Percentiles rank a stretch among this genome's conserved stretches.
phyloP scores from a whole-genome alignment of 208 protist genomes.

The Blechomonas ayalai region DNA sequence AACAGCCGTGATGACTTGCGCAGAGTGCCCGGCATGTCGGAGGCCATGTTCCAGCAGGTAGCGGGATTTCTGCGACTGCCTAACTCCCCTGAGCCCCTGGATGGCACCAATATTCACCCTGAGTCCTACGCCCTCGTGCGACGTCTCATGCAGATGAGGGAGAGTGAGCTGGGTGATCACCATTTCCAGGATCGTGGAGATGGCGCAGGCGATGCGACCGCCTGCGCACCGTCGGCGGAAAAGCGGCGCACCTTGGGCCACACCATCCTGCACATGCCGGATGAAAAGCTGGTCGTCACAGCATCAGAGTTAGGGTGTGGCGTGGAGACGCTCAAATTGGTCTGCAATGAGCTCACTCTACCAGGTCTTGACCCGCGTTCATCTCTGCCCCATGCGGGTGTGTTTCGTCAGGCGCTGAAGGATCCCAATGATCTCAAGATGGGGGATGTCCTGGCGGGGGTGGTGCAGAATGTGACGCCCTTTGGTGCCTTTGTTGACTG shows the following conservation, averaged over 20 bases:
- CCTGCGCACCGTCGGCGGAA: neutral
- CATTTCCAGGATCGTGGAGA: no score
- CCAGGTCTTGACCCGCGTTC: slow-evolving; percentile 66
- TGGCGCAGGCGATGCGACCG: neutral
- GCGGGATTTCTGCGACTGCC: slow-evolving; percentile 86
- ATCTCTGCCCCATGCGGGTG: slow-evolving; percentile 57
- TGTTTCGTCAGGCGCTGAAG: slow-evolving; percentile 45
- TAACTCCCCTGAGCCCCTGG: slow-evolving; percentile 76
- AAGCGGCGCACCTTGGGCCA: slow-evolving; percentile 11
- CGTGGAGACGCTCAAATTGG: slow-evolving; percentile 49
- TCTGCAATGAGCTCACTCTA: slow-evolving; percentile 43
- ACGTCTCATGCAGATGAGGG: slow-evolving; percentile 26
- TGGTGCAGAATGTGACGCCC: slow-evolving; percentile 67
- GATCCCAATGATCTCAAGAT: slow-evolving; percentile 26
- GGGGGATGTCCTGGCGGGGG: slow-evolving; percentile 46
- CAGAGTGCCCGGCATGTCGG: slow-evolving; percentile 68
- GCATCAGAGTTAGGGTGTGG: slow-evolving; percentile 34
- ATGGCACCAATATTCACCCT: slow-evolving; percentile 79
- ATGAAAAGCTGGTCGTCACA: slow-evolving; percentile 6
- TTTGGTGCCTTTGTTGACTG: slow-evolving; percentile 85
- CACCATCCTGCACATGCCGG: slow-evolving; percentile 10
- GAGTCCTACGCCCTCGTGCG: slow-evolving; percentile 65
- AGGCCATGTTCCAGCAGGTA: slow-evolving; percentile 58
- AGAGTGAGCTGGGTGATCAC: no score
- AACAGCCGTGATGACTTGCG: slow-evolving; percentile 70